Evolutionary conservation across 768 basidiomycete species (phyloP), one percentile per base, ranked within the genome.

Genomic region (Pisolithus albus): DNA sequence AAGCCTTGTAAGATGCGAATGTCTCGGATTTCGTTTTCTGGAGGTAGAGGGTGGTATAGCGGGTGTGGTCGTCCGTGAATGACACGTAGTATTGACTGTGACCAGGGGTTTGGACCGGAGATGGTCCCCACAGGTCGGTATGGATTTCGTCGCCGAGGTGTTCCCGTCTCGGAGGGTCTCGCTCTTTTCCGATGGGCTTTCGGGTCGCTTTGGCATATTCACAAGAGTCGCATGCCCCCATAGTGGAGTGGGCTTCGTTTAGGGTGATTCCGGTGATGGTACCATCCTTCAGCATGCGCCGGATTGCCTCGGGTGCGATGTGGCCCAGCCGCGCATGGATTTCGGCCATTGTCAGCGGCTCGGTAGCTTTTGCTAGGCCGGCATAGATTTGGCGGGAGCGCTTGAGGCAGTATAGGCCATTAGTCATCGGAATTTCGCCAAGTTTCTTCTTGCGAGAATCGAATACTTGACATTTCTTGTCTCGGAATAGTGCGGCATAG

Each of bases 71-170:
- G 7, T 60, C 51, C 0, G 40, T 60, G 15, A 60, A 61, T 0
- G 28, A 54, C 1, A 30, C 34, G 19, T 57, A 60, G 32, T 52
- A 60, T 1, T 6, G 23, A 5, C 47, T 51, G 7, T 59, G 54
- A 3, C 64, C 60, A 3, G 59, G 47, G 1, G 64, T 67, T 8
- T 50, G 42, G 1, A 70, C 58, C 2, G 59, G 64, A 1, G 76
- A 63, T 4, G 72, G 75, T 13, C 77, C 76, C 74, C 76, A 78
- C 4, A 77, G 46, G 56, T 79, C 73, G 2, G 62, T 55, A 54
- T 74, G 26, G 7, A 60, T 32, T 13, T 56, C 23, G 2, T 60
- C 50, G 2, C 54, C 50, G 11, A 59, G 43, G 6, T 30, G 23
- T 24, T 34, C 39, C 5, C 16, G 5, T 6, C 18, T 10, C 4